phyloP scores from a whole-genome alignment of 1,139 yeast genomes.

The Starmera stellimalicola region DNA sequence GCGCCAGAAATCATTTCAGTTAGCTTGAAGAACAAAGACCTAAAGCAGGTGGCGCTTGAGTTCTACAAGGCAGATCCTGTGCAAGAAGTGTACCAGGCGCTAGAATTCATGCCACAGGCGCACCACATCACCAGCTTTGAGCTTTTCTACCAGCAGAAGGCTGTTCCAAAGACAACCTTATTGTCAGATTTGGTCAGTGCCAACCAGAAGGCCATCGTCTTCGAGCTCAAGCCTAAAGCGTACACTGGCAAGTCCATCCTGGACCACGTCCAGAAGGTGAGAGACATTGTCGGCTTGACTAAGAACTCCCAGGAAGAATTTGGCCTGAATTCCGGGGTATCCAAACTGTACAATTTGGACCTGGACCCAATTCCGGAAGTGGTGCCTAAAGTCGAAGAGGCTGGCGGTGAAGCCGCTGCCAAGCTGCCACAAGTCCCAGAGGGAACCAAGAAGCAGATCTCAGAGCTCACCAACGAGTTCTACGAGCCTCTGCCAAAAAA shows the following conservation, averaged over 20 bases:
- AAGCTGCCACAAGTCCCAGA: conserved; percentile 17
- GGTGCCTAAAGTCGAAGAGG: conserved; percentile 12
- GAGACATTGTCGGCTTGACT: conserved; percentile 36
- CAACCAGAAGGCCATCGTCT: conserved; percentile 19
- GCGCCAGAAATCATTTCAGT: conserved; percentile 2
- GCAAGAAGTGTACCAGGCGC: conserved; percentile 49
- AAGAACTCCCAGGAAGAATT: conserved; percentile 20
- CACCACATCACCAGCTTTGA: conserved; percentile 55
- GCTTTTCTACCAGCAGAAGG: conserved; percentile 30
- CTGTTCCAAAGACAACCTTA: conserved; percentile 19
- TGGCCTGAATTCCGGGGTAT: conserved; percentile 31
- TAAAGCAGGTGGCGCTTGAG: conserved; percentile 25
- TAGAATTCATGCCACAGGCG: conserved; percentile 44
- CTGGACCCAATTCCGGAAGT: conserved; percentile 11
- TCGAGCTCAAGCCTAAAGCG: conserved; percentile 30
- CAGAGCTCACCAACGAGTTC: conserved; percentile 15
- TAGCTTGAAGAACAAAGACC: conserved; percentile 1
- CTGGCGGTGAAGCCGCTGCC: conserved; percentile 10
- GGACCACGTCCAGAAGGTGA: conserved; percentile 35
- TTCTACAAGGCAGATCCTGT: conserved; percentile 36
- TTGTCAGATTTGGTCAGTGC: conserved; percentile 16
- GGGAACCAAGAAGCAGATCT: conserved; percentile 22
- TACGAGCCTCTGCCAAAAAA: conserved; percentile 15
- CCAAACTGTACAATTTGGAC: conserved; percentile 26
- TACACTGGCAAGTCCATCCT: conserved; percentile 38